Base-by-base conservation (phyloP, 2,329 filamentous ascomycete genomes). In the Talaromyces albobiverticillius region DNA sequence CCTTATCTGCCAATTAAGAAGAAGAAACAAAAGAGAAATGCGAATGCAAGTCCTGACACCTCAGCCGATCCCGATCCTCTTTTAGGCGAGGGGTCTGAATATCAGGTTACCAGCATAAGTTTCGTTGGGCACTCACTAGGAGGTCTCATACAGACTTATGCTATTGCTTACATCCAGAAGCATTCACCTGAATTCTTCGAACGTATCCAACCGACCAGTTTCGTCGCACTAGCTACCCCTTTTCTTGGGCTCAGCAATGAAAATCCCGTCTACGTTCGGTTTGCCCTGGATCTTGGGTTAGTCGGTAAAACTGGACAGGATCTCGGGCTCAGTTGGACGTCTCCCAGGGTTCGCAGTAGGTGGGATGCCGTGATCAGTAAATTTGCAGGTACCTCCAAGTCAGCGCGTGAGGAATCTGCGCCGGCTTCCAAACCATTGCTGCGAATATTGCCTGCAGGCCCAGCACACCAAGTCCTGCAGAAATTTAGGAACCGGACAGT, bases 301-400 rank as follows among this genome's bases (percentile, higher is more conserved):
- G 93, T 99, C 13, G 94, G 94, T n/a, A 83, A 93, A 51, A 96
- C 94, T 2, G 94, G 94, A 7, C 90, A 97, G 70, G 94, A 99
- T 73, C 79, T 99, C 8, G 94, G 94, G 20, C 76, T 99, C 57
- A 96, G 92, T 1, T 99, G 94, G 94, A 84, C 90, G 64, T 87
- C 93, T 13, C 93, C 93, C 0, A 81, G 95, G 64, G 87, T 89
- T 16, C 83, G 88, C 64, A 94, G 86, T 69, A 90, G 92, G 46
- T 96, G 91, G 91, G 88, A 88, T 31, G 89, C 90, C 5, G 82
- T 96, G 68, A 89, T 96, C 51, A 85, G 89, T 57, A 90, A 90
- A 23, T 82, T 94, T 20, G 88, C 88, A 4, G 84, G 85, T 18
- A 76, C 88, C 41, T 69, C 71, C 25, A 69, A 74, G 22, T 77